Evolutionary conservation across 169 alveolate species (phyloP).

Genomic region (Plasmodium vinckei): DNA sequence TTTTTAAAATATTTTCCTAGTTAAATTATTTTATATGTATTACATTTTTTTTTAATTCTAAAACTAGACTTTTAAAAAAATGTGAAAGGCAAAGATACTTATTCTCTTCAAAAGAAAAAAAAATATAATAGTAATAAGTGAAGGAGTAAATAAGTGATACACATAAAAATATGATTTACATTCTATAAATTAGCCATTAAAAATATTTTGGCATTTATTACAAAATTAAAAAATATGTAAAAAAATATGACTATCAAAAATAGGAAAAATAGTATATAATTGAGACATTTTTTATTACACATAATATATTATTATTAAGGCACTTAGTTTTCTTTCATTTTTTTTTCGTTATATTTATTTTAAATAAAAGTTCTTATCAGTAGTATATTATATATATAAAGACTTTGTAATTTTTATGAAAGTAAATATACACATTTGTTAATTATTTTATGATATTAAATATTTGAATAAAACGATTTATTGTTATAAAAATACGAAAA

Average conservation of each 20-base stretch:
- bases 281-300: slow-evolving; percentile 40
- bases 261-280: neutral
- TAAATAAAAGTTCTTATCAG: too few relatives aligned
- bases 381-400: too few relatives aligned
- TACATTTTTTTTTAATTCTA: slow-evolving; percentile 23
- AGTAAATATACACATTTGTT: too few relatives aligned
- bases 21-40: slow-evolving; percentile 16
- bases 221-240: slow-evolving; percentile 18
- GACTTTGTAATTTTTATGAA: too few relatives aligned
- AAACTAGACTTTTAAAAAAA: slow-evolving; percentile 48
- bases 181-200: slow-evolving; percentile 5
- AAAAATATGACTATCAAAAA: neutral
- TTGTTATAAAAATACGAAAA: too few relatives aligned
- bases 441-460: too few relatives aligned
- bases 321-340: slow-evolving; percentile 14
- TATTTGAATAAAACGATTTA: too few relatives aligned
- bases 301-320: slow-evolving; percentile 14
- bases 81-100: slow-evolving; percentile 10
- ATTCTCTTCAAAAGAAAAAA: slow-evolving; percentile 25
- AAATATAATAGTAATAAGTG: slow-evolving; percentile 17
- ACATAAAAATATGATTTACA: neutral
- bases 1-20: slow-evolving; percentile 29
- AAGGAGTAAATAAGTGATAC: neutral
- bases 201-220: neutral
- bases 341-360: neutral